A percentile compares a stretch with the other conserved stretches of the same genome.
These are phyloP conservation scores for rapeseed (Brassica napus) DNA, from an alignment of 345 rosid species.

Conservation along the genomic window DNA sequence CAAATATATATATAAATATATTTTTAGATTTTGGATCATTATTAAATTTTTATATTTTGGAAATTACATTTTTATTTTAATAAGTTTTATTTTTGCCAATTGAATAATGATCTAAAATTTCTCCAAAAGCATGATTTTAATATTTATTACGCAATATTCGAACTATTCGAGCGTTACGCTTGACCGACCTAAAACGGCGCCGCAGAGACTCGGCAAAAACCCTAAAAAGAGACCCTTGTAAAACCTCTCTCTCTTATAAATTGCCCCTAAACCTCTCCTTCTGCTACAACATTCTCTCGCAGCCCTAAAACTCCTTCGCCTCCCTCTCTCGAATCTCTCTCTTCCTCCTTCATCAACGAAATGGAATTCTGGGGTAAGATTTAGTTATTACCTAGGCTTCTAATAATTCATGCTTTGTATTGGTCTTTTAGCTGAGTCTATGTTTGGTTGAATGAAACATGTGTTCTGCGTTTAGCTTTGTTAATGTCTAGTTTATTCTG, in stretches of 20 bases:
- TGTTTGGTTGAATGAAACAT: neutral
- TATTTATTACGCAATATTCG: neutral
- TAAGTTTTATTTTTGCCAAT: neutral
- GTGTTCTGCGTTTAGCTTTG: no score
- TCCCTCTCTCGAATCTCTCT: neutral
- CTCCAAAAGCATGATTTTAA: neutral
- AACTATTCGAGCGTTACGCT: slow-evolving; percentile 4
- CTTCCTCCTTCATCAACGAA: slow-evolving; percentile 4
- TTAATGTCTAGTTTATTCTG: no score
- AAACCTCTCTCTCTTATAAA: slow-evolving; percentile 40
- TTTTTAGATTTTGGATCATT: no score
- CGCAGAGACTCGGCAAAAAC: slow-evolving; percentile 26
- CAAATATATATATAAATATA: no score
- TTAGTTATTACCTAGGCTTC: neutral
- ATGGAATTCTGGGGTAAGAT: slow-evolving; percentile 71
- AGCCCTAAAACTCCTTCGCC: neutral
- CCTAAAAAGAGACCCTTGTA: slow-evolving; percentile 27
- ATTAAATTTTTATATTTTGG: no score
- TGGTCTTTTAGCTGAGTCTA: neutral
- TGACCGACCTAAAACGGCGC: slow-evolving; percentile 1
- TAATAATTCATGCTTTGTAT: neutral
- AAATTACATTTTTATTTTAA: no score
- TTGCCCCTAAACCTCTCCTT: neutral
- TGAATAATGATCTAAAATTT: neutral
- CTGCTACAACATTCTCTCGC: neutral